Evolutionary conservation across 1,284 basidiomycete species (phyloP).

Genomic region (Papiliotrema terrestris): DNA sequence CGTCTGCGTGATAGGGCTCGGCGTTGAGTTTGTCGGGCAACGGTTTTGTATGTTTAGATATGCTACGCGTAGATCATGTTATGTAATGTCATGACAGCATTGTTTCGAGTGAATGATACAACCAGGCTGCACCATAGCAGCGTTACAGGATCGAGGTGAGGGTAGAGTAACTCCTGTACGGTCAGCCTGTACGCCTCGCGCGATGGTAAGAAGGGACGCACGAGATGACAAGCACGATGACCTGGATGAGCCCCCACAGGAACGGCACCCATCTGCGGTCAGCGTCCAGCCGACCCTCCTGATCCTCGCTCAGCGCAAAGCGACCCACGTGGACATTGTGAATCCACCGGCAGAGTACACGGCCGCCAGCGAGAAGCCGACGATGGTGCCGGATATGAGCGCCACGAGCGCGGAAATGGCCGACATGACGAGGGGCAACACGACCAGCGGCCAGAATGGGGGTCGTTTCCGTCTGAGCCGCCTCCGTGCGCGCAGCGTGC

Average conservation of each 20-base stretch:
- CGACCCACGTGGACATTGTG: constrained; percentile 72
- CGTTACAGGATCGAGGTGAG: constrained; percentile 36
- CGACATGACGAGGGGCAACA: constrained; percentile 30
- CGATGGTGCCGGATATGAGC: constrained; percentile 64
- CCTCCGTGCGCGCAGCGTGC: neutral
- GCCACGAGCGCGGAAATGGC: constrained; percentile 60
- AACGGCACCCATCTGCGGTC: constrained; percentile 71
- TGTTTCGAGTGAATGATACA: too few relatives aligned
- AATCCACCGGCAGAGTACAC: constrained; percentile 66
- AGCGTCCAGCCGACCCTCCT: neutral
- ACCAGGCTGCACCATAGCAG: too few relatives aligned
- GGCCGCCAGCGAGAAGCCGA: constrained; percentile 67
- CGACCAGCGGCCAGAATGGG: constrained; percentile 35
- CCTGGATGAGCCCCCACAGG: constrained; percentile 66
- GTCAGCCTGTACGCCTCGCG: neutral
- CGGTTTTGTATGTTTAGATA: too few relatives aligned
- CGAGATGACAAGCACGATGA: constrained; percentile 61
- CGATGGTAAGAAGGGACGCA: constrained; percentile 8
- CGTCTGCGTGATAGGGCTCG: too few relatives aligned
- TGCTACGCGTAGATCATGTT: too few relatives aligned
- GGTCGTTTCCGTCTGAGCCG: constrained; percentile 21
- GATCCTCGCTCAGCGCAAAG: neutral
- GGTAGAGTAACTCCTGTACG: constrained; percentile 18
- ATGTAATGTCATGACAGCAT: too few relatives aligned
- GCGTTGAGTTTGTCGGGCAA: too few relatives aligned